Evolutionary conservation across 192 early-diverging fungal genomes (phyloP).

Genomic region (Backusella circina): DNA sequence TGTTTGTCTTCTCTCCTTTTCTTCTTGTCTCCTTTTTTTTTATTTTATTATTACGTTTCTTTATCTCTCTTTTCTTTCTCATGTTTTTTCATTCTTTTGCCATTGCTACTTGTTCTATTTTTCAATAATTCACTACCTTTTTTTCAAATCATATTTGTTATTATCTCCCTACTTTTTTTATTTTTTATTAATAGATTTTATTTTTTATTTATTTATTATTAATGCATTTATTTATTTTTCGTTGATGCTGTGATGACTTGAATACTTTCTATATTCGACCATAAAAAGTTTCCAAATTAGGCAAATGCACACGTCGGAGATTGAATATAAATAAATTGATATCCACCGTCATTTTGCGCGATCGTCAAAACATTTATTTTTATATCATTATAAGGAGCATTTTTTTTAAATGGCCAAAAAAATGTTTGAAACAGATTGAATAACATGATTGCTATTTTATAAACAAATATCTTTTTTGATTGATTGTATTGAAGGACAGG

Average conservation of each 20-base stretch:
- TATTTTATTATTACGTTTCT: not conserved
- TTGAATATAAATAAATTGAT: not conserved
- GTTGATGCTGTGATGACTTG: not conserved
- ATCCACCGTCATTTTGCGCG: not conserved
- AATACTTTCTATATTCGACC: too few relatives aligned
- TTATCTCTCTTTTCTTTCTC: conserved; percentile 1
- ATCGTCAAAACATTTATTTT: not conserved
- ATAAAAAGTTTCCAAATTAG: not conserved
- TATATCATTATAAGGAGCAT: not conserved
- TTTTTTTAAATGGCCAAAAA: not conserved
- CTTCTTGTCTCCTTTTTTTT: not conserved
- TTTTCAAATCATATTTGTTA: not conserved
- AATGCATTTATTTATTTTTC: not conserved
- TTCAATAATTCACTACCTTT: not conserved
- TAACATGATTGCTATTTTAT: not conserved
- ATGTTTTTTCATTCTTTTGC: not conserved
- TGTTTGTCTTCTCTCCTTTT: not conserved
- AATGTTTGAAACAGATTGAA: not conserved
- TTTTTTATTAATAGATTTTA: conserved; percentile 6
- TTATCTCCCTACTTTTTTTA: conserved; percentile 3
- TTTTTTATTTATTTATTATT: not conserved
- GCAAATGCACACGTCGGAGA: not conserved
- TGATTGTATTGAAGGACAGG: not conserved
- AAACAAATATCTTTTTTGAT: not conserved
- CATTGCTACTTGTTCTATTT: not conserved